These are phyloP conservation scores for Lipomyces sp. DNA, from an alignment of 805 yeast genomes.

Conservation along the genomic window DNA sequence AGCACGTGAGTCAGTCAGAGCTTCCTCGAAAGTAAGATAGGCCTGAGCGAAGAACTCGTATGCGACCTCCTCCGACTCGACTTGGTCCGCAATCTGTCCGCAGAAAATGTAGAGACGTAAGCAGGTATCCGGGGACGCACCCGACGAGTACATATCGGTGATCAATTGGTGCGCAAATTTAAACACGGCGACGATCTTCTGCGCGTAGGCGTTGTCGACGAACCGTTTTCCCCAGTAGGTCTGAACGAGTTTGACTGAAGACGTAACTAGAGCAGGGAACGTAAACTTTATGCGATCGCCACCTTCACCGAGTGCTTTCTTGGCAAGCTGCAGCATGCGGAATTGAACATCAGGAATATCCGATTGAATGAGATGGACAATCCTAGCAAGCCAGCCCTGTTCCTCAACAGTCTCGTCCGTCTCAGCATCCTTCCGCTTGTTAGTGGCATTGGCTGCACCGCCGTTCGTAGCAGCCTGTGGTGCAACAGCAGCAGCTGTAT, in stretches of 20 bases:
- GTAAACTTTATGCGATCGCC: conserved; percentile 63
- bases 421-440: conserved; percentile 34
- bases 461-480: conserved; percentile 12
- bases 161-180: conserved; percentile 72
- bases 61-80: conserved; percentile 68
- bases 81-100: conserved; percentile 81
- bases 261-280: conserved; percentile 74
- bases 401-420: conserved; percentile 50
- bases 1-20: conserved; percentile 57
- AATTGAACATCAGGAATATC: conserved; percentile 54
- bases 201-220: conserved; percentile 40
- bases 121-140: conserved; percentile 50
- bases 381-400: conserved; percentile 57
- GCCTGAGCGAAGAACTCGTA: conserved; percentile 90
- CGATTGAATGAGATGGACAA: conserved; percentile 66
- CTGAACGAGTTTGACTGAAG: conserved; percentile 64
- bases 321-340: conserved; percentile 53
- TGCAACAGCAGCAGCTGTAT: conserved; percentile 19
- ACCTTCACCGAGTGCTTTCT: conserved; percentile 59
- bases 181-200: conserved; percentile 57
- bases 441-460: conserved; percentile 14
- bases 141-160: conserved; percentile 59
- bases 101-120: conserved; percentile 59
- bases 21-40: conserved; percentile 78
- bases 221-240: conserved; percentile 46